Evolutionary conservation across 208 protist species (phyloP).

Genomic region (Leishmania aethiopica): DNA sequence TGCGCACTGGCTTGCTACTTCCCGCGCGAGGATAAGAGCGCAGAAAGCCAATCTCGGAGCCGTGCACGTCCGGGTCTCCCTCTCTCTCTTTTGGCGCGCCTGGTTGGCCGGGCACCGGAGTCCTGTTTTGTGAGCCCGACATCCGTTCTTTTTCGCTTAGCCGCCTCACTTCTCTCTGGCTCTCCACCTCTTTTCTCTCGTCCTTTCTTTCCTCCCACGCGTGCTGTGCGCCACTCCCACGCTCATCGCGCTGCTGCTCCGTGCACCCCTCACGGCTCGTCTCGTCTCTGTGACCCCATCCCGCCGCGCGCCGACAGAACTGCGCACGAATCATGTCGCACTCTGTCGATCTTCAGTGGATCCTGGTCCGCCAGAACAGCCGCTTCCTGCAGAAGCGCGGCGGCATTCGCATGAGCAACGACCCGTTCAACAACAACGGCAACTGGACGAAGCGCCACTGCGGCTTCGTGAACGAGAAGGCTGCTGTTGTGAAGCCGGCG

Average conservation of each 20-base stretch:
- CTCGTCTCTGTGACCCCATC: no score
- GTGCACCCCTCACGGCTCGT: not conserved
- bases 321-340: constrained; percentile 60
- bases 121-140: not conserved
- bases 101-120: not conserved
- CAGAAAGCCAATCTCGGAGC: not conserved
- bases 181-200: not conserved
- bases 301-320: constrained; percentile 9
- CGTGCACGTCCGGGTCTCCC: not conserved
- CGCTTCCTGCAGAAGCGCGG: constrained; percentile 86
- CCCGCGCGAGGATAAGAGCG: not conserved
- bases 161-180: not conserved
- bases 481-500: constrained; percentile 75
- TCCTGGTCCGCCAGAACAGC: constrained; percentile 83
- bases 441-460: constrained; percentile 88
- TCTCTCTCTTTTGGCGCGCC: not conserved
- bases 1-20: not conserved
- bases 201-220: not conserved
- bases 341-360: constrained; percentile 88
- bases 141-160: not conserved
- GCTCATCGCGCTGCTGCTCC: not conserved
- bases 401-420: constrained; percentile 78
- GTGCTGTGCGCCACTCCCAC: constrained; percentile 2
- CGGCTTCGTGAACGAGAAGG: constrained; percentile 78
- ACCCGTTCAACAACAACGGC: constrained; percentile 91